phyloP scores from a whole-genome alignment of 2,329 filamentous ascomycete genomes.

The Fusarium gaditjirri region DNA sequence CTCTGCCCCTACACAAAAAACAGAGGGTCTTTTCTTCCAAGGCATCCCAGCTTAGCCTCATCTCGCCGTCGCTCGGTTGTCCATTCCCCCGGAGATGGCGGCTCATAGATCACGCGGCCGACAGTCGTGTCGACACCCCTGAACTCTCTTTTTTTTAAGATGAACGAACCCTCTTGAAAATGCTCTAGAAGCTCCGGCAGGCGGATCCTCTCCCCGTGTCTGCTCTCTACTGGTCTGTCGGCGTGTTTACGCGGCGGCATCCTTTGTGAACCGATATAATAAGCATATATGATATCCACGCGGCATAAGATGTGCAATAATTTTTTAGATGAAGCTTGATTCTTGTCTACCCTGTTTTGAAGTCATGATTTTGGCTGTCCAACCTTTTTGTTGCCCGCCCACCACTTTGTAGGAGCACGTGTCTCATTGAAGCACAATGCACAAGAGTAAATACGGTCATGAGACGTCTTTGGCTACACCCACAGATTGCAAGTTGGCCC shows the following conservation, averaged over 20 bases:
- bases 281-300: constrained; percentile 8
- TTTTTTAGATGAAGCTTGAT: neutral
- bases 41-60: constrained; percentile 38
- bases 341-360: neutral
- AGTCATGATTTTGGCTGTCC: neutral
- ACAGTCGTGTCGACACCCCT: constrained; percentile 30
- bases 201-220: constrained; percentile 32
- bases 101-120: constrained; percentile 43
- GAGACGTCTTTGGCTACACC: constrained; percentile 32
- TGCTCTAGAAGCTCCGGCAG: constrained; percentile 36
- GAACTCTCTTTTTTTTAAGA: constrained; percentile 26
- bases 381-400: constrained; percentile 11
- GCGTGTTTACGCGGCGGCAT: neutral
- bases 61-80: constrained; percentile 34
- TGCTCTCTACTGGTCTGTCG: neutral
- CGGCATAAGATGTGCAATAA: constrained; percentile 16
- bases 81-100: constrained; percentile 41
- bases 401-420: constrained; percentile 35
- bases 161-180: constrained; percentile 34
- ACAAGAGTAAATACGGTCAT: constrained; percentile 24
- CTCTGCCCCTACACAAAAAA: neutral
- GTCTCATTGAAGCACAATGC: constrained; percentile 20
- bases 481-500: constrained; percentile 23
- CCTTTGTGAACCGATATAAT: constrained; percentile 16
- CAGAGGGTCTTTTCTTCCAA: neutral